phyloP scores from a whole-genome alignment of 805 yeast species.

The Wickerhamomyces subpelliculosus region DNA sequence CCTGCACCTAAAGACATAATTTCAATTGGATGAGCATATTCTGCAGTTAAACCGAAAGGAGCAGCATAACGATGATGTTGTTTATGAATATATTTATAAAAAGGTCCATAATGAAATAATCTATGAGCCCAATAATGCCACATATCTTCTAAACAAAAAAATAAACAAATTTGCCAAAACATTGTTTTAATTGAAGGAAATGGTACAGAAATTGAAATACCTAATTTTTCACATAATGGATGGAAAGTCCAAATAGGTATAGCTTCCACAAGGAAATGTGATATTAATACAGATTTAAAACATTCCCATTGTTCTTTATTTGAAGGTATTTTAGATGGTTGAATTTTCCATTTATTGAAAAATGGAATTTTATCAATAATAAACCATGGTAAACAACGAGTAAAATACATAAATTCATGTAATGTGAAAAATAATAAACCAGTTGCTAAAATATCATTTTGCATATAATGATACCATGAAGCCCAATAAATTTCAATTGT shows the following conservation, averaged over 20 bases:
- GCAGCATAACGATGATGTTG: constrained; percentile 98
- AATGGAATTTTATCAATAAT: constrained; percentile 79
- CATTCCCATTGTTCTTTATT: constrained; percentile 90
- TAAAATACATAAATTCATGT: constrained; percentile 88
- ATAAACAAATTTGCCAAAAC: constrained; percentile 59
- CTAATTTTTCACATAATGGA: constrained; percentile 77
- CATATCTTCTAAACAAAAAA: constrained; percentile 83
- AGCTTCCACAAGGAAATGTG: constrained; percentile 91
- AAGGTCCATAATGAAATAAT: constrained; percentile 77
- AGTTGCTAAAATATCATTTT: constrained; percentile 87
- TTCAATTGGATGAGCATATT: constrained; percentile 97
- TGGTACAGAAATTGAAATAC: constrained; percentile 75
- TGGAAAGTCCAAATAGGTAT: constrained; percentile 97
- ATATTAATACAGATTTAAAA: constrained; percentile 70
- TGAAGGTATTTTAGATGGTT: constrained; percentile 76
- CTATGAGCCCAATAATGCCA: constrained; percentile 99
- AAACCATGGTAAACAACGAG: constrained; percentile 89
- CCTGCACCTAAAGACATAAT: constrained; percentile 89
- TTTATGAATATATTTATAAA: constrained; percentile 91
- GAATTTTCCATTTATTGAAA: constrained; percentile 84
- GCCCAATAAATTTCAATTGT: constrained; percentile 77
- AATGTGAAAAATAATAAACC: constrained; percentile 76
- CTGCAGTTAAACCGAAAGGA: constrained; percentile 95
- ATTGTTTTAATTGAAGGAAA: constrained; percentile 66
- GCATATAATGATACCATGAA: constrained; percentile 75